Percentiles rank a stretch among this genome's conserved stretches.
These are phyloP conservation scores for Emmonsia crescens DNA, from an alignment of 2,329 filamentous ascomycete genomes.

Conservation along the genomic window DNA sequence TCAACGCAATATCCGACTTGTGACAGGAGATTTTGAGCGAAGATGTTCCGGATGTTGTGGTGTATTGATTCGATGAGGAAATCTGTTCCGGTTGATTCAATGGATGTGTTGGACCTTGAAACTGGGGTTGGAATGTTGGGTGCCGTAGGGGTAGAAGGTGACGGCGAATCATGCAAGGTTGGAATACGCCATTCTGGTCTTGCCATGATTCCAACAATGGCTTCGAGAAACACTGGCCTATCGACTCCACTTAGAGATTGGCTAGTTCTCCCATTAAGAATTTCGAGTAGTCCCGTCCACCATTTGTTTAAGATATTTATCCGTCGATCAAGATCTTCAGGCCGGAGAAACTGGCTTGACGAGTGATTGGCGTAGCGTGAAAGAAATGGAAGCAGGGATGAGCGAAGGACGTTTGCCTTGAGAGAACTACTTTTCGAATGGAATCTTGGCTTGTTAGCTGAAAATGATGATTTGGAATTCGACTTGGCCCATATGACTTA, in stretches of 20 bases:
- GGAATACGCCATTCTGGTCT: constrained; percentile 75
- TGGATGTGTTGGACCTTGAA: constrained; percentile 45
- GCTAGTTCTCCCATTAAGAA: constrained; percentile 64
- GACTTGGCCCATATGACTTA: constrained; percentile 24
- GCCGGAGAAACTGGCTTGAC: constrained; percentile 52
- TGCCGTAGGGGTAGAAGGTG: constrained; percentile 44
- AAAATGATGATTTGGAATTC: constrained; percentile 3
- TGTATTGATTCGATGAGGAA: constrained; percentile 67
- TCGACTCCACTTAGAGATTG: constrained; percentile 77
- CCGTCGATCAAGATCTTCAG: constrained; percentile 73
- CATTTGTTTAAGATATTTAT: constrained; percentile 75
- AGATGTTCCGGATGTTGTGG: constrained; percentile 82
- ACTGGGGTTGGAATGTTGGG: constrained; percentile 27
- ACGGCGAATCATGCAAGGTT: constrained; percentile 41
- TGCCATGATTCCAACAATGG: constrained; percentile 71
- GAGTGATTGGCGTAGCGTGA: constrained; percentile 56
- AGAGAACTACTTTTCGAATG: constrained; percentile 60
- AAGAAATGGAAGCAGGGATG: constrained; percentile 64
- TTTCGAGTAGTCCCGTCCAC: constrained; percentile 75
- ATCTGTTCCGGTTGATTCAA: constrained; percentile 49
- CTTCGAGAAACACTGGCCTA: constrained; percentile 67
- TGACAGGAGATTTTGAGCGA: constrained; percentile 66
- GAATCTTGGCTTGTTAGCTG: constrained; percentile 41
- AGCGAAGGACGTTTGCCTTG: constrained; percentile 65
- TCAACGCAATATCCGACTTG: constrained; percentile 84